These are phyloP conservation scores for Russula lepida DNA, from an alignment of 768 basidiomycete genomes.

Conservation along the genomic window DNA sequence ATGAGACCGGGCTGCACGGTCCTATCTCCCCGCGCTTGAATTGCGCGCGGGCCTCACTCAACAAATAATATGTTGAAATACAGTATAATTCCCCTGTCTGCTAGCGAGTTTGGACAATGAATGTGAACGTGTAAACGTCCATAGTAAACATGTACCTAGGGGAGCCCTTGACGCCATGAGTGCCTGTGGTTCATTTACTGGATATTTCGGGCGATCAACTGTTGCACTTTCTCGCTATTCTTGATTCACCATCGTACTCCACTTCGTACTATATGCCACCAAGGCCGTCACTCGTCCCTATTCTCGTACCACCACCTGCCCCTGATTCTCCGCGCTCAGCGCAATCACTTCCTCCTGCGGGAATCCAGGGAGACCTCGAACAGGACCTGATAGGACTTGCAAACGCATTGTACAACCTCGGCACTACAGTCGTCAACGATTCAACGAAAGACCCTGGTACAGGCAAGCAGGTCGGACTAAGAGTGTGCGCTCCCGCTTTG, in stretches of 20 bases:
- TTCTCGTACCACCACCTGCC: constrained; percentile 28
- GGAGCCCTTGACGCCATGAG: too few relatives aligned
- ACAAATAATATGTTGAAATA: too few relatives aligned
- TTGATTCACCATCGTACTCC: background rate
- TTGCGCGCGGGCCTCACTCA: too few relatives aligned
- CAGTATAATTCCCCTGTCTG: too few relatives aligned
- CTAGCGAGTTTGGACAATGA: too few relatives aligned
- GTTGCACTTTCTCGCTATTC: too few relatives aligned
- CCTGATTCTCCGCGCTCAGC: constrained; percentile 65
- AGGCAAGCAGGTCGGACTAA: constrained; percentile 67
- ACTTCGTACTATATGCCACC: constrained; percentile 14
- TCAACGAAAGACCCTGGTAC: constrained; percentile 61
- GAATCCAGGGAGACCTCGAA: constrained; percentile 66
- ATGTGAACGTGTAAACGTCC: too few relatives aligned
- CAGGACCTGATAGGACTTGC: constrained; percentile 69
- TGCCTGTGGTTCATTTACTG: too few relatives aligned
- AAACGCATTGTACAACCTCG: constrained; percentile 70
- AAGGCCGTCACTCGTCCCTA: constrained; percentile 3
- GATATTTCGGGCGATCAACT: too few relatives aligned
- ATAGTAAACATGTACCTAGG: too few relatives aligned
- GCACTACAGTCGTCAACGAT: constrained; percentile 77
- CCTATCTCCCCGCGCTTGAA: too few relatives aligned
- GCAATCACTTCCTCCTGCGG: constrained; percentile 62
- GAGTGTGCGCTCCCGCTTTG: constrained; percentile 46
- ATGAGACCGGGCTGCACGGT: too few relatives aligned